Evolutionary conservation across 163 green algal species (phyloP).

Genomic region (Smithsoniella earleae): DNA sequence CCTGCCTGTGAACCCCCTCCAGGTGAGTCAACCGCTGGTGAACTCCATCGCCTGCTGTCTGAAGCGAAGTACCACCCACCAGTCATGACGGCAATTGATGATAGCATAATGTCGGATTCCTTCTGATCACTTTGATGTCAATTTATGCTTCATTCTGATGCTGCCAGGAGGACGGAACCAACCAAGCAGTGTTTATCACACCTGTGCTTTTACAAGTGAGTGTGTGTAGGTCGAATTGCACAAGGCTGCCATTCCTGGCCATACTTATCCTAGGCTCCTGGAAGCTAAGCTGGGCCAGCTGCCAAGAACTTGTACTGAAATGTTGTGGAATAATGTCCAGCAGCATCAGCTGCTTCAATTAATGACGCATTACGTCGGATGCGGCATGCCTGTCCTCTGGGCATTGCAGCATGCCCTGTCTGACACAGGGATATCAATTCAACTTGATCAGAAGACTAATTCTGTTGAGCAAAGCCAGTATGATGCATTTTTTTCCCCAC

Average conservation of each 20-base stretch:
- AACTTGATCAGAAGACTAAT: too few relatives aligned
- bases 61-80: too few relatives aligned
- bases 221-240: conserved; percentile 4
- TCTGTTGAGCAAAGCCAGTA: too few relatives aligned
- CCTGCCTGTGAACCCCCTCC: not conserved
- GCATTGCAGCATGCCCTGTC: too few relatives aligned
- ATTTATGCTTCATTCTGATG: not conserved
- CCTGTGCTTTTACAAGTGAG: not conserved
- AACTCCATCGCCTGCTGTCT: not conserved
- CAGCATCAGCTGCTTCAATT: too few relatives aligned
- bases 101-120: conserved; percentile 29
- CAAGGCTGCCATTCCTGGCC: not conserved
- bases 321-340: too few relatives aligned
- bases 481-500: not conserved
- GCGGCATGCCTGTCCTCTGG: too few relatives aligned
- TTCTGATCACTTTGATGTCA: conserved; percentile 23
- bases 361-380: too few relatives aligned
- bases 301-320: not conserved
- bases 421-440: too few relatives aligned
- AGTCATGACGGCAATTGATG: not conserved
- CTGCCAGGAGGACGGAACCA: not conserved
- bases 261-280: not conserved
- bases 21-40: not conserved
- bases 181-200: too few relatives aligned
- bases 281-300: not conserved